Evolutionary conservation across 2,329 filamentous ascomycete genomes (phyloP).

Genomic region (Aspergillus sergii): DNA sequence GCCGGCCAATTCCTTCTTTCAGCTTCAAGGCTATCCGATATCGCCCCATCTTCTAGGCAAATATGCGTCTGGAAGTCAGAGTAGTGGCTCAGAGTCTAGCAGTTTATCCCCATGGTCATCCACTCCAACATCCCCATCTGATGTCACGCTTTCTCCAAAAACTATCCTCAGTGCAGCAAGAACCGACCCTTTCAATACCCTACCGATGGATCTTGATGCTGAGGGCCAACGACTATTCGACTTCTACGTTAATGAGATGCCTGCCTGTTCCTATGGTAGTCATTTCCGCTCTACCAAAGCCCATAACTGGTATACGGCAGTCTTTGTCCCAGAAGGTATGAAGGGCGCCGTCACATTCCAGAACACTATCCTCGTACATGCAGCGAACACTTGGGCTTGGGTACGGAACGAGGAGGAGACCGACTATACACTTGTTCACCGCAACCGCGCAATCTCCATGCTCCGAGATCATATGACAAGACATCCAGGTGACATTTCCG

Average conservation of each 20-base stretch:
- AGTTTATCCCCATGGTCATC: constrained; percentile 19
- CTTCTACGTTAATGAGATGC: constrained; percentile 46
- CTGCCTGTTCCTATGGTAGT: constrained; percentile 42
- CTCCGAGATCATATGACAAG: constrained; percentile 36
- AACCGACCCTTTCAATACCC: constrained; percentile 41
- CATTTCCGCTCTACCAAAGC: constrained; percentile 36
- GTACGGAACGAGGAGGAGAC: constrained; percentile 38
- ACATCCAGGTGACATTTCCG: constrained; percentile 37
- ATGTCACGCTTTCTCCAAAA: constrained; percentile 29
- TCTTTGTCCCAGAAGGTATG: constrained; percentile 46
- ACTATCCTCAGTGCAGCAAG: constrained; percentile 39
- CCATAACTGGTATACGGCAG: constrained; percentile 42
- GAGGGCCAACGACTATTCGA: constrained; percentile 40
- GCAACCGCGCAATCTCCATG: constrained; percentile 36
- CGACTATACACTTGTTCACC: constrained; percentile 32
- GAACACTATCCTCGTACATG: constrained; percentile 43
- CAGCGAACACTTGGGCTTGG: constrained; percentile 43
- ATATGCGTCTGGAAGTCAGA: constrained; percentile 12
- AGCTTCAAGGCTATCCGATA: neutral
- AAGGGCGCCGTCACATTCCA: constrained; percentile 42
- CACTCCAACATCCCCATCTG: constrained; percentile 18
- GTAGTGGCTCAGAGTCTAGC: constrained; percentile 14
- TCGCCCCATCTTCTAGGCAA: constrained; percentile 2
- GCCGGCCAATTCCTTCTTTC: neutral
- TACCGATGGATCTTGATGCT: constrained; percentile 35